Evolutionary conservation across 768 basidiomycete species (phyloP).

Genomic region (Lepiota subincarnata): DNA sequence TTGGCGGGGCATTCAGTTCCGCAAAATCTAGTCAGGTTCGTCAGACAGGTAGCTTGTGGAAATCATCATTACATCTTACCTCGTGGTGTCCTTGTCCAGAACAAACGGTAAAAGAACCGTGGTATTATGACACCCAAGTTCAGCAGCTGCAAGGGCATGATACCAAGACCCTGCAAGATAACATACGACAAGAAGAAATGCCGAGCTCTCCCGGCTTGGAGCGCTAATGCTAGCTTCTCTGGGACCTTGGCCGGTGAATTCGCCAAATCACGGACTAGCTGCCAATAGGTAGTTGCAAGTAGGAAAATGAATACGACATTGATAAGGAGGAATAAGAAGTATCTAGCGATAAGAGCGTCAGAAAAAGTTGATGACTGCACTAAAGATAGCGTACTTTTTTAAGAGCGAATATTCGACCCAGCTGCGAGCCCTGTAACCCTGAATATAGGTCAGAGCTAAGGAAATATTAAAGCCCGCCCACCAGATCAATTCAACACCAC

Average conservation of each 20-base stretch:
- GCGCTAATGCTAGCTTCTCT: conserved; percentile 81
- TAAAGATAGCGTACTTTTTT: conserved; percentile 63
- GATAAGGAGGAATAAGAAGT: conserved; percentile 87
- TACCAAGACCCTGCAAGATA: conserved; percentile 85
- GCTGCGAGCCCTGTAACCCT: conserved; percentile 86
- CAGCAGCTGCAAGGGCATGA: conserved; percentile 94
- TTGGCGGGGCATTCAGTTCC: conserved; percentile 94
- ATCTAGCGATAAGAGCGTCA: conserved; percentile 44
- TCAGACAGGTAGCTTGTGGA: background rate
- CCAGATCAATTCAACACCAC: conserved; percentile 3
- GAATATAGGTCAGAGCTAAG: conserved; percentile 74
- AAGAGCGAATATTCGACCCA: conserved; percentile 92
- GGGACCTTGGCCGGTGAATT: conserved; percentile 93
- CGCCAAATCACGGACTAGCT: conserved; percentile 86
- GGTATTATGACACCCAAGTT: conserved; percentile 89
- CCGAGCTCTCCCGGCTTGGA: conserved; percentile 74
- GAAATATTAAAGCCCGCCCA: background rate
- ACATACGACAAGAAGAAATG: conserved; percentile 86
- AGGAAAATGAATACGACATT: conserved; percentile 96
- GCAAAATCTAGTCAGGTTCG: conserved; percentile 66
- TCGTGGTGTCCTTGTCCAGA: conserved; percentile 86
- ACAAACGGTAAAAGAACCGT: conserved; percentile 64
- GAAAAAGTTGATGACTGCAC: background rate
- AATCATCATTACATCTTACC: conserved; percentile 41
- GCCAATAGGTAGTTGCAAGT: conserved; percentile 87